A percentile compares a stretch with the other conserved stretches of the same genome.
Conservation (phyloP, 495 filamentous ascomycete species). For the Talaromyces thailandensis region DNA sequence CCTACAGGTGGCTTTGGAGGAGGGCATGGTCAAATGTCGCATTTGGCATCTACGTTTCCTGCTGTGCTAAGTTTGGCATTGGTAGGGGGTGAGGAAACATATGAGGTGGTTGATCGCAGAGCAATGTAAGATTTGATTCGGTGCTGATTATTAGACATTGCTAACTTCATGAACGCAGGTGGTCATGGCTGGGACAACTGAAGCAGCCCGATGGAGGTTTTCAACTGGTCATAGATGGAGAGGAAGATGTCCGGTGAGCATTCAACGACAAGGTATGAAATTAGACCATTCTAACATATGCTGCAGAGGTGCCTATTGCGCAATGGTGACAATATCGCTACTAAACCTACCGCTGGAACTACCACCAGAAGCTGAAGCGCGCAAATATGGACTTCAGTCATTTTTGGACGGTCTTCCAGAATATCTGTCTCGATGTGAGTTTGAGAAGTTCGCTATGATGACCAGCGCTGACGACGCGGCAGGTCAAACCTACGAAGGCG, state of each 20-base stretch:
- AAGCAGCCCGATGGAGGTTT: slow-evolving; percentile 85
- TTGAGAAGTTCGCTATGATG: slow-evolving; percentile 6
- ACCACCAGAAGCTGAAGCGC: slow-evolving; percentile 49
- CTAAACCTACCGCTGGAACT: slow-evolving; percentile 75
- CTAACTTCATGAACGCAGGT: slow-evolving; percentile 30
- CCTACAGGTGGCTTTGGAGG: slow-evolving; percentile 81
- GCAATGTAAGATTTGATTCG: slow-evolving; percentile 48
- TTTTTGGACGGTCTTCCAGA: slow-evolving; percentile 63
- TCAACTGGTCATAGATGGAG: slow-evolving; percentile 67
- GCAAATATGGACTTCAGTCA: slow-evolving; percentile 32
- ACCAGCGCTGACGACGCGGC: slow-evolving; percentile 5
- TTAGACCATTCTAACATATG: slow-evolving; percentile 9
- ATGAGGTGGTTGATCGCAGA: slow-evolving; percentile 67
- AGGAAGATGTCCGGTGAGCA: slow-evolving; percentile 79
- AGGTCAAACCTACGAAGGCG: slow-evolving; percentile 94
- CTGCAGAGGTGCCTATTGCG: slow-evolving; percentile 77
- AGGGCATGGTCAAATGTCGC: slow-evolving; percentile 81
- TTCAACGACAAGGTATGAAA: neutral
- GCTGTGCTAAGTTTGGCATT: slow-evolving; percentile 66
- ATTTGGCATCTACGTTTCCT: slow-evolving; percentile 83
- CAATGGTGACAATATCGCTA: slow-evolving; percentile 70
- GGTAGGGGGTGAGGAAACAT: slow-evolving; percentile 63
- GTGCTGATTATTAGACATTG: neutral
- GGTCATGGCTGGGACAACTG: slow-evolving; percentile 75
- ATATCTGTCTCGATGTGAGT: slow-evolving; percentile 74